Base-by-base conservation (phyloP, 2,329 filamentous ascomycete genomes). In the Penicillium sclerotiorum region DNA sequence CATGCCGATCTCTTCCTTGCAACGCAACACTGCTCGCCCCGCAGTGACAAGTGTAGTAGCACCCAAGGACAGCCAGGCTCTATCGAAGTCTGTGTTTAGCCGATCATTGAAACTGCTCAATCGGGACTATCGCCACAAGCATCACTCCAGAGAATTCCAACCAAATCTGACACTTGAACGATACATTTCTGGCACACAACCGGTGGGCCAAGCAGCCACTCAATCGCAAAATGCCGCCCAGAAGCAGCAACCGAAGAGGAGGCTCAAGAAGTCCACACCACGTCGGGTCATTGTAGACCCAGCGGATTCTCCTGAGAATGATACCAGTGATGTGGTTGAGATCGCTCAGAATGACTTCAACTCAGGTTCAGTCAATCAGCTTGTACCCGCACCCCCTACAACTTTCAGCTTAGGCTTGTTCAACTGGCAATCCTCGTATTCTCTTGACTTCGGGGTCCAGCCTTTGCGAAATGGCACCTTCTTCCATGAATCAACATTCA, bases 401-500 rank as follows among this genome's bases (percentile, higher is more conserved):
- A 75, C 27, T 58, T 60, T 57, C 17, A 47, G 41, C n/a, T 33
- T 46, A 2, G 60, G 72, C 48, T 64, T 85, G 2, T 73, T 69
- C 25, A 68, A 73, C n/a, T 78, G 73, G 57, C 77, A 76, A 23
- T 73, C 73, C 4, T 69, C 69, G 17, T 84, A 83, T 56, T 66
- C 80, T 1, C 70, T 72, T 9, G 77, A 79, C 53, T 85, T 85
- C 50, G 78, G 80, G 44, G 65, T 82, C 8, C 62, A 62, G 5
- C 77, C 79, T 20, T 63, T 85, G 7, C 69, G 67, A 8, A 53
- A 71, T 6, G 81, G 77, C 1, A 82, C 78, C 0, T 83, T 76
- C 58, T 85, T 84, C 53, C 78, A 81, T 52, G 66, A 75, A 36
- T 73, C 70, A 38, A 83, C 81, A 4, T 81, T 85, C 51, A 71